Base-by-base conservation (phyloP, 2,329 filamentous ascomycete species). In the Teratosphaeria epicoccoides region DNA sequence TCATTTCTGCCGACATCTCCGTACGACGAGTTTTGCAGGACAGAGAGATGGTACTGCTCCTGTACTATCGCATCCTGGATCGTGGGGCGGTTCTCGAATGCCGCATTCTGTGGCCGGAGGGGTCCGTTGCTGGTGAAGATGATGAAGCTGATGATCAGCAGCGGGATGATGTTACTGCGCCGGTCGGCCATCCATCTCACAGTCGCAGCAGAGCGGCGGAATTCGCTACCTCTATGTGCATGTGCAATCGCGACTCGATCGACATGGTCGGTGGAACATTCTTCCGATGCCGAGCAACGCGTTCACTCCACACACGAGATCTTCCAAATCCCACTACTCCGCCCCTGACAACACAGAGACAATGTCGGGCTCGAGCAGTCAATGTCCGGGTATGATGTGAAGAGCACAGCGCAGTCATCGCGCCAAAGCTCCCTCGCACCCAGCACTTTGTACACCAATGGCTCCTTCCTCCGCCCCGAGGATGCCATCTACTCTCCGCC, bases 401-500 rank as follows among this genome's bases (percentile, higher is more conserved):
- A 49, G 22, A 46, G 54, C n/a, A 53, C 56, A n/a, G 48, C 52
- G 23, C 53, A 54, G 7, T 56, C 57, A 9, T 59, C 59, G 1
- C 57, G 55, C 25, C 46, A 55, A 11, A 58, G 55, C 47, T 61
- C 59, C 14, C 33, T 55, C 3, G 54, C 54, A 24, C 52, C 55
- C 2, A 55, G 54, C 17, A 29, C 40, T 10, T 47, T 49, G 6
- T 46, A 52, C 33, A 11, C 26, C 12, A 50, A 45, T 20, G 40
- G 46, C 44, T 24, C 23, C 9, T 46, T 46, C 12, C 82, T 95
- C 43, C 84, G 87, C 3, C 88, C 88, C 14, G 85, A 91, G 71
- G 88, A 95, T 79, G 88, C 88, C 51, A 87, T 88, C 69, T 78
- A 76, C 14, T 81, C 83, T 1, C 80, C 84, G 33, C 81, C 82